Conservation (phyloP, 148 eudicot genomes). For the Fagopyrum homotropicum region DNA sequence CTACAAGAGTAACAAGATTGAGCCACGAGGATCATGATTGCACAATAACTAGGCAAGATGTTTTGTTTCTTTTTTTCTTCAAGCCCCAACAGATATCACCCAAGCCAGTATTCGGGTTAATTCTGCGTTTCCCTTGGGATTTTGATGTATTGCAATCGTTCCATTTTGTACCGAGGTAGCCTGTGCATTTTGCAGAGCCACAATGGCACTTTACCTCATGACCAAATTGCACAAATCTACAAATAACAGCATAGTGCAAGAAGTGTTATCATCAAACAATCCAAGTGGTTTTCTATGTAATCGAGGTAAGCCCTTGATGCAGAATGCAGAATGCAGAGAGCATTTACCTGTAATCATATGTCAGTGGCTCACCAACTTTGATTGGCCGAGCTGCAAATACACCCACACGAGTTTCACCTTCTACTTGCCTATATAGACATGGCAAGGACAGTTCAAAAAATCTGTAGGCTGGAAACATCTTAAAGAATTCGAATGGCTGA, state of each 20-base stretch:
- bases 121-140: slow-evolving; percentile 4
- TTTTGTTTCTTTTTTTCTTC: slow-evolving; percentile 50
- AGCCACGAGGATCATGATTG: neutral
- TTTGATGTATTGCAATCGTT: slow-evolving; percentile 23
- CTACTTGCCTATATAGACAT: slow-evolving; percentile 68
- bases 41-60: slow-evolving; percentile 16
- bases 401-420: slow-evolving; percentile 88
- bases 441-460: neutral
- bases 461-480: neutral
- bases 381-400: slow-evolving; percentile 74
- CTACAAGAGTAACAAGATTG: neutral
- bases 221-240: slow-evolving; percentile 94
- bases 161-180: slow-evolving; percentile 66
- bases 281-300: neutral
- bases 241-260: neutral
- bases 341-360: slow-evolving; percentile 82
- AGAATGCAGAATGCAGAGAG: neutral
- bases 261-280: neutral
- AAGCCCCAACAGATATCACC: slow-evolving; percentile 54
- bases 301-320: neutral
- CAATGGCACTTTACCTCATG: slow-evolving; percentile 85
- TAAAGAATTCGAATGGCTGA: neutral
- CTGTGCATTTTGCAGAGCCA: slow-evolving; percentile 77
- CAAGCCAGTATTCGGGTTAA: slow-evolving; percentile 26
- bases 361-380: slow-evolving; percentile 71